Conservation (phyloP, 2,329 filamentous ascomycete genomes). For the Juglanconis juglandina region DNA sequence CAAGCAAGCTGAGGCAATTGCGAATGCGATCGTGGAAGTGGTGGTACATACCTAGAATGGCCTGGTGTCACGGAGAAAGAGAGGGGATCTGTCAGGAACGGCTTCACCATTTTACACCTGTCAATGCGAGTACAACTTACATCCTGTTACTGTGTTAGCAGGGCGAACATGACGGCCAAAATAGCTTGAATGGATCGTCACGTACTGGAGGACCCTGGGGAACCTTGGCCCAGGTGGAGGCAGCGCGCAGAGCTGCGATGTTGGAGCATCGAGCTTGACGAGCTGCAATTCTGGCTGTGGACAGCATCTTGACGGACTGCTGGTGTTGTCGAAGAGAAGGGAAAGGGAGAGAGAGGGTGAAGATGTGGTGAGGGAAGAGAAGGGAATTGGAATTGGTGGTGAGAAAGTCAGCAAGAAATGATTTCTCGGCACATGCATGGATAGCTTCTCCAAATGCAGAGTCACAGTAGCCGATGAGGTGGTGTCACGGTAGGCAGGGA, state of each 20-base stretch:
- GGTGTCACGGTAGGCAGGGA: background rate
- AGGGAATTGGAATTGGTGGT: background rate
- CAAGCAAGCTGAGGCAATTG: constrained; percentile 3
- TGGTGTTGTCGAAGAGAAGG: constrained; percentile 9
- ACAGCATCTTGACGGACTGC: constrained; percentile 47
- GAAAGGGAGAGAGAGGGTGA: constrained; percentile 3
- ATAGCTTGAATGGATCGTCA: constrained; percentile 12
- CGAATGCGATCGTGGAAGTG: background rate
- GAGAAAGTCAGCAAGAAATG: background rate
- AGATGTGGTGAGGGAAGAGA: background rate
- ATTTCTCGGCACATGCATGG: background rate
- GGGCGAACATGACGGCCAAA: constrained; percentile 35
- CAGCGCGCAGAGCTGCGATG: constrained; percentile 48
- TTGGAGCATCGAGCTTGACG: constrained; percentile 45
- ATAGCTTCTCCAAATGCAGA: no score
- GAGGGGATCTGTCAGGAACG: constrained; percentile 22
- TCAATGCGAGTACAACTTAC: constrained; percentile 9
- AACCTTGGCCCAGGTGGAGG: constrained; percentile 86
- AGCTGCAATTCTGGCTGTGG: constrained; percentile 51
- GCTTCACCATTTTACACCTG: background rate
- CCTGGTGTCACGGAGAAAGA: constrained; percentile 43
- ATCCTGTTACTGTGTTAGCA: constrained; percentile 20
- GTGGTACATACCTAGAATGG: constrained; percentile 66
- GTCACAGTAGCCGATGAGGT: background rate
- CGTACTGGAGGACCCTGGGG: constrained; percentile 72